Evolutionary conservation across 1,139 yeast species (phyloP).

Genomic region (Yarrowia galli): DNA sequence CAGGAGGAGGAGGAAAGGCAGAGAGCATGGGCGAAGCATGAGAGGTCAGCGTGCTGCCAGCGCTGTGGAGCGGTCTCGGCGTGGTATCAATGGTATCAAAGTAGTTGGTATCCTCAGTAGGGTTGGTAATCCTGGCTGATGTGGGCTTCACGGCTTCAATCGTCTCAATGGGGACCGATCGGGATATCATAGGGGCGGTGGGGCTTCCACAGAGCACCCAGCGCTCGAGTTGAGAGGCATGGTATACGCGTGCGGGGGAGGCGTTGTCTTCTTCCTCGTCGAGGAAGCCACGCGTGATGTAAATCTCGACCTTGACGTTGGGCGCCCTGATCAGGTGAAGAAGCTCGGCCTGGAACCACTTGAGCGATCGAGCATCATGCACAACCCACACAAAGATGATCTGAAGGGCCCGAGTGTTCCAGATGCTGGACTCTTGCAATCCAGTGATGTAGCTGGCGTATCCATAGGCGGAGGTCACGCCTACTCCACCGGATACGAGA

Average conservation of each 20-base stretch:
- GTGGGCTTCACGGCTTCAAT: conserved; percentile 32
- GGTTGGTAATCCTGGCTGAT: neutral
- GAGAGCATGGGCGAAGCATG: conserved; percentile 22
- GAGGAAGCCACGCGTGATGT: conserved; percentile 18
- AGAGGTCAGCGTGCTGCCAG: conserved; percentile 16
- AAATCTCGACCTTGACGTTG: conserved; percentile 24
- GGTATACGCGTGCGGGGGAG: conserved; percentile 12
- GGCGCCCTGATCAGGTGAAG: conserved; percentile 20
- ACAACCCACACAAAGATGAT: conserved; percentile 33
- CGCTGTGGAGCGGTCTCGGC: conserved; percentile 7
- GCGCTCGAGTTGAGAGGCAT: conserved; percentile 17
- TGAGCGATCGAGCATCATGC: conserved; percentile 10
- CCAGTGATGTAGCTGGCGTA: conserved; percentile 40
- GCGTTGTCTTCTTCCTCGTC: neutral
- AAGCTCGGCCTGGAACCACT: conserved; percentile 30
- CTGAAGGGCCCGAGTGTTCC: conserved; percentile 3
- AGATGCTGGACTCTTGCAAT: neutral
- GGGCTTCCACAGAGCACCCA: conserved; percentile 28
- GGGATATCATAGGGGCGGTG: conserved; percentile 29
- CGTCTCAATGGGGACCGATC: conserved; percentile 31
- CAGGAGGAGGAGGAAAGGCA: conserved; percentile 31
- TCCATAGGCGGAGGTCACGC: conserved; percentile 61
- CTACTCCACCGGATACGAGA: conserved; percentile 70
- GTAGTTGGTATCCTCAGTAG: conserved; percentile 25
- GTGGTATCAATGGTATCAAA: conserved; percentile 31